Percentiles rank a stretch among this genome's conserved stretches.
Conservation (phyloP, 2,329 filamentous ascomycete genomes). For the Beauveria brongniartii region DNA sequence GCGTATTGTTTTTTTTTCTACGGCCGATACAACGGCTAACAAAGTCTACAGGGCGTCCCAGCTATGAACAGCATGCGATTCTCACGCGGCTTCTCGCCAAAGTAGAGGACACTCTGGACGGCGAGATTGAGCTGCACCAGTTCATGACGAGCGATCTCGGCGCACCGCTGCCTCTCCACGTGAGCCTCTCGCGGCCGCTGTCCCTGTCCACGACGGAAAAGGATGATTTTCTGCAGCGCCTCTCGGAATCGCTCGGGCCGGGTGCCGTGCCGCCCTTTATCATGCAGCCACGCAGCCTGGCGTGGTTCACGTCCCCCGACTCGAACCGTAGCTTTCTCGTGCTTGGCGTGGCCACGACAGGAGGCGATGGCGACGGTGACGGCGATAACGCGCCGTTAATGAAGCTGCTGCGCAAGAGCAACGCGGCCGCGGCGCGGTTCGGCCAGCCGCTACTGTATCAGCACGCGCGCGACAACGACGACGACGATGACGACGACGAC, state of each 20-base stretch:
- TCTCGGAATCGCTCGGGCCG: conserved; percentile 36
- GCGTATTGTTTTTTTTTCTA: neutral
- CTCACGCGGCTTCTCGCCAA: conserved; percentile 36
- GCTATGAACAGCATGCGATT: conserved; percentile 34
- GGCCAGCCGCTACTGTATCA: conserved; percentile 66
- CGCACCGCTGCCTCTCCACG: conserved; percentile 72
- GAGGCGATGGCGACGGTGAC: conserved; percentile 16
- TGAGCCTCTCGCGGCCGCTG: conserved; percentile 81
- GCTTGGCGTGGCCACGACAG: conserved; percentile 46
- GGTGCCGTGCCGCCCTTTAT: conserved; percentile 25
- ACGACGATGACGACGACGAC: neutral
- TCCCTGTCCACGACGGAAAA: conserved; percentile 66
- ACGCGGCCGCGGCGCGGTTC: conserved; percentile 50
- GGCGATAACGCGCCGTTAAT: conserved; percentile 45
- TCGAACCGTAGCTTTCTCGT: conserved; percentile 79
- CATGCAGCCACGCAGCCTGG: conserved; percentile 31
- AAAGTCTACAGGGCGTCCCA: conserved; percentile 45
- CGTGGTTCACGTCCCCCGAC: conserved; percentile 45
- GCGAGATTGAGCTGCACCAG: conserved; percentile 45
- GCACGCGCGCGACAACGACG: neutral
- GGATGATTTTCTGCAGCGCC: conserved; percentile 52
- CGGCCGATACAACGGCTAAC: neutral
- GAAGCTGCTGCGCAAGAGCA: conserved; percentile 57
- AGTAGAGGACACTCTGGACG: conserved; percentile 26
- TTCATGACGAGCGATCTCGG: conserved; percentile 73